Base-by-base conservation (phyloP, 1,284 basidiomycete genomes). In the Marasmius oreades region DNA sequence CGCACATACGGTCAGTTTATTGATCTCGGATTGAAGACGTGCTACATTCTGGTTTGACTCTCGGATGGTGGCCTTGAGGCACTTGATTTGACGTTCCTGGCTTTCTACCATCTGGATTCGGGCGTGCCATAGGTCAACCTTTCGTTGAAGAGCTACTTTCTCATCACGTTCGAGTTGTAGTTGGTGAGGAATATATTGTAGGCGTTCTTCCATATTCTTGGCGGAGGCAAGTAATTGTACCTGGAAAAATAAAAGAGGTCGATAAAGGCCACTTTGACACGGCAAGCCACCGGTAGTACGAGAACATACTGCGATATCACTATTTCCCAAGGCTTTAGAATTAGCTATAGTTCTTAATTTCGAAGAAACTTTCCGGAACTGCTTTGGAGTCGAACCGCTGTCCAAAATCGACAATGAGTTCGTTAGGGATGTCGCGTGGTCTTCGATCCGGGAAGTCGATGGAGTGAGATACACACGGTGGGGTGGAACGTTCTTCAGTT, bases 141-240 rank as follows among this genome's bases (percentile, higher is more conserved):
- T 59, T 18, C 53, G 28, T 39, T 55, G 57, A 1, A 59, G 34
- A 5, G 54, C 54, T 11, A 20, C 37, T 23, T 59, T 59, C 37
- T 59, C 57, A 46, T 59, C 54, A 6, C 51, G 53, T 36, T 59
- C 57, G 11, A 55, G 46, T 44, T 46, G 57, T 28, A 59, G 31
- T 24, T 45, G 45, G 22, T 42, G 50, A 28, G 47, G 44, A 3
- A 56, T 43, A 10, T 52, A 52, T 4, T 14, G 36, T 33, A 59
- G 18, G 12, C 46, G 46, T 12, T 59, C 55, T 12, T 56, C 51
- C 54, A 59, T 45, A 16, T 53, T 22, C 33, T 56, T 56, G 16
- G 46, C 55, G 16, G 52, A 51, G 39, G 23, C 24, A 22, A 56
- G 51, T 14, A 59, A 51, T 18, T 51, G 47, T 6, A 16, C 23